Evolutionary conservation across 2,329 filamentous ascomycete species (phyloP).

Genomic region (Fusarium staphyleae): DNA sequence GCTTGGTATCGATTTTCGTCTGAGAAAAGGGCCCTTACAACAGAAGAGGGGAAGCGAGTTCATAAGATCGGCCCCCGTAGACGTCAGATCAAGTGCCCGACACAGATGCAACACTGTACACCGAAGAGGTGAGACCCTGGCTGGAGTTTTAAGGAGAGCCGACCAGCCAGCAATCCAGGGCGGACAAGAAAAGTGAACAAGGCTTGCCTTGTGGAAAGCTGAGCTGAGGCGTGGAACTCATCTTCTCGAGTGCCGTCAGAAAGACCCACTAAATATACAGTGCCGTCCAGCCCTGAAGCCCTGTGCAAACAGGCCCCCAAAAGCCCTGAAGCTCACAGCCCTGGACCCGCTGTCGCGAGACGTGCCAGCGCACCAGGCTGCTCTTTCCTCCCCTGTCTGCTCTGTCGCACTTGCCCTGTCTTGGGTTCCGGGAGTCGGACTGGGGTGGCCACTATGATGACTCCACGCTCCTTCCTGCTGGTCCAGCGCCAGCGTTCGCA

Average conservation of each 20-base stretch:
- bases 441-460: constrained; percentile 40
- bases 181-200: constrained; percentile 14
- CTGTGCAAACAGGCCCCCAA: constrained; percentile 12
- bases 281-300: constrained; percentile 22
- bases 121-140: constrained; percentile 11
- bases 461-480: constrained; percentile 42
- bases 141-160: background rate
- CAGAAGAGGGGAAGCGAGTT: constrained; percentile 7
- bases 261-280: constrained; percentile 11
- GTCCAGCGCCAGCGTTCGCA: constrained; percentile 34
- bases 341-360: constrained; percentile 35
- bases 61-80: background rate
- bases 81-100: constrained; percentile 2
- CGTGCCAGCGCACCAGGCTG: constrained; percentile 35
- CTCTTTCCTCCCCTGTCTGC: constrained; percentile 7
- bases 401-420: constrained; percentile 34
- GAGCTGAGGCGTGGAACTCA: constrained; percentile 7
- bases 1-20: constrained; percentile 12
- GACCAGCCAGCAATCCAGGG: constrained; percentile 10
- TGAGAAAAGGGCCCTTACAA: constrained; percentile 17
- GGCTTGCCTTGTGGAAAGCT: background rate
- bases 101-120: no score
- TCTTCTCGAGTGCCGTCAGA: constrained; percentile 6
- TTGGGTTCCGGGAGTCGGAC: constrained; percentile 26
- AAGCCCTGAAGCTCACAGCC: constrained; percentile 14